A percentile compares a stretch with the other conserved stretches of the same genome.
Evolutionary conservation across 257 asterid species (phyloP).

Genomic region (Gentiana macrophylla): DNA sequence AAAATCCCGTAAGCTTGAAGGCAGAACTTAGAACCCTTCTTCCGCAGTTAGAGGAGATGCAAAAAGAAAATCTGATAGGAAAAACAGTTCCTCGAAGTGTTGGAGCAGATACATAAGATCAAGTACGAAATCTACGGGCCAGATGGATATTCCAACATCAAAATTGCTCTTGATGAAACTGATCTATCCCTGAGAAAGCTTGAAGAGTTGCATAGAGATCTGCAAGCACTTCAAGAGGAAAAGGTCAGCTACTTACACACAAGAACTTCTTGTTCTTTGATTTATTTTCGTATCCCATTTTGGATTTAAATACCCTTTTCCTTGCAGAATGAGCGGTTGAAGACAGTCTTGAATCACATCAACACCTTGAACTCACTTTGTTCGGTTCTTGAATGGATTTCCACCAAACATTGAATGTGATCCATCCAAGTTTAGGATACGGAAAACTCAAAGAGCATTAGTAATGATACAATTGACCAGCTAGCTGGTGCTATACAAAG

Average conservation of each 20-base stretch:
- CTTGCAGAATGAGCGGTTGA: conserved; percentile 84
- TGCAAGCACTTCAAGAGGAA: conserved; percentile 74
- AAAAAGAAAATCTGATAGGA: conserved; percentile 68
- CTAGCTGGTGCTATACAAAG: conserved; percentile 54
- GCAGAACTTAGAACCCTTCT: conserved; percentile 69
- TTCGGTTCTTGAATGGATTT: conserved; percentile 83
- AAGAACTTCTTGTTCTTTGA: not conserved
- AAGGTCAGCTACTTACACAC: conserved; percentile 38
- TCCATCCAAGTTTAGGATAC: conserved; percentile 81
- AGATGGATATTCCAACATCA: conserved; percentile 21
- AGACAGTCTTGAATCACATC: conserved; percentile 60
- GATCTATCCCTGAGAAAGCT: conserved; percentile 78
- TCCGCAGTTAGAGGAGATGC: conserved; percentile 89
- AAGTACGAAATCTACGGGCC: conserved; percentile 51
- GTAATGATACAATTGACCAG: conserved; percentile 57
- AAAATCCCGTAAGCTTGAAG: conserved; percentile 66
- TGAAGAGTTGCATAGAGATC: conserved; percentile 68
- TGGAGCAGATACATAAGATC: conserved; percentile 55
- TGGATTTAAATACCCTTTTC: conserved; percentile 15
- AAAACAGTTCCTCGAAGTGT: conserved; percentile 56
- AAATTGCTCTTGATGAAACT: conserved; percentile 45
- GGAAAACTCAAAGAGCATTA: conserved; percentile 54
- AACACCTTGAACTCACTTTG: conserved; percentile 61
- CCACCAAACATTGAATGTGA: conserved; percentile 50
- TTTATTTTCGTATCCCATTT: not conserved